Conservation (phyloP, 768 basidiomycete genomes). For the Hygrocybe punicea region DNA sequence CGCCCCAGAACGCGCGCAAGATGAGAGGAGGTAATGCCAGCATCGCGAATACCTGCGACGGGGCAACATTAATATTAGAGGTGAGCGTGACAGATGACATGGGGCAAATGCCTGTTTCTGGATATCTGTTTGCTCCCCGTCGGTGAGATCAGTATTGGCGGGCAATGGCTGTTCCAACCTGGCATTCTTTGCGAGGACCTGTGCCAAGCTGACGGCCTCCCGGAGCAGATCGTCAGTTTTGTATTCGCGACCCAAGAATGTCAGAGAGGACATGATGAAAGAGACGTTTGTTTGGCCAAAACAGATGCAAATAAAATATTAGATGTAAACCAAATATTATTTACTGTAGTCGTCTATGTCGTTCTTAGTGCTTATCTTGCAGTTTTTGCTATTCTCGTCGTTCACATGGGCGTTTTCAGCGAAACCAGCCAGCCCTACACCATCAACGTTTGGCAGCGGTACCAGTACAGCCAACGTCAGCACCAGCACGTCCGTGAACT, state of each 20-base stretch:
- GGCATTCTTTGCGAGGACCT: neutral
- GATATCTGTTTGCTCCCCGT: no score
- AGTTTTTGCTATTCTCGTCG: neutral
- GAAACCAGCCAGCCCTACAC: neutral
- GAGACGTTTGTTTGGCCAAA: no score
- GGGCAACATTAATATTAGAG: no score
- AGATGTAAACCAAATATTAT: no score
- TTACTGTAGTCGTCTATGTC: no score
- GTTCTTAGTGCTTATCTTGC: no score
- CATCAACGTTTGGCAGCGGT: neutral
- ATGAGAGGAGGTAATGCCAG: conserved; percentile 11
- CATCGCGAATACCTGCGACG: conserved; percentile 9
- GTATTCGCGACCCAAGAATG: neutral
- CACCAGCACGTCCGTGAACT: conserved; percentile 6
- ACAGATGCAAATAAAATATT: no score
- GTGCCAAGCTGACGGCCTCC: neutral
- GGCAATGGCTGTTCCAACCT: neutral
- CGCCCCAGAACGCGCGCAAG: conserved; percentile 12
- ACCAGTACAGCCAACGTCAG: neutral
- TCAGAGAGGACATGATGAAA: neutral
- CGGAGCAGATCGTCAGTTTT: neutral
- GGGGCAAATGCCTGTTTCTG: no score
- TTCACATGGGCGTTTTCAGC: neutral
- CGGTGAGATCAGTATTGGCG: neutral
- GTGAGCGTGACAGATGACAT: no score